These are phyloP conservation scores for Epichloe bromicola DNA, from an alignment of 2,329 filamentous ascomycete species.

Conservation along the genomic window DNA sequence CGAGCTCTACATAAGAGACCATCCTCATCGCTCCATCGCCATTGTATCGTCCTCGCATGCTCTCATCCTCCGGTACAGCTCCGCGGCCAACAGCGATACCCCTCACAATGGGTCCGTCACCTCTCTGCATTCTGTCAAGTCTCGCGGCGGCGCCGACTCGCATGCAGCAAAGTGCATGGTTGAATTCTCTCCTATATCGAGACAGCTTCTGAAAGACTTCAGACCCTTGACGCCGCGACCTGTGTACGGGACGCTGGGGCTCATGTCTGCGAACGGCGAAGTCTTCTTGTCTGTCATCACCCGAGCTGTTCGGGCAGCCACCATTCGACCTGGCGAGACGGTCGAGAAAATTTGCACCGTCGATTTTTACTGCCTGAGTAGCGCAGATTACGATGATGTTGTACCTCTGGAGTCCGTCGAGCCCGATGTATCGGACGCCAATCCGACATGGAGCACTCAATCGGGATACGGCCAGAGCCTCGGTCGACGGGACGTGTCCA, in stretches of 20 bases:
- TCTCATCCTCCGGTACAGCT: conserved; percentile 71
- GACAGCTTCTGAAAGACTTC: conserved; percentile 61
- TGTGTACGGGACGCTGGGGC: conserved; percentile 73
- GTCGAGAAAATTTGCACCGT: conserved; percentile 78
- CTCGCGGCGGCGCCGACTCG: conserved; percentile 30
- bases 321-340: conserved; percentile 73
- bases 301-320: conserved; percentile 64
- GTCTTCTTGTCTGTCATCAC: conserved; percentile 88
- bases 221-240: conserved; percentile 59
- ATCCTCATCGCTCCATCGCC: conserved; percentile 76
- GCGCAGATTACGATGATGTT: conserved; percentile 72
- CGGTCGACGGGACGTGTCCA: conserved; percentile 53
- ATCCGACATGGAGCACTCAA: conserved; percentile 33
- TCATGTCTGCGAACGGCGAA: conserved; percentile 73
- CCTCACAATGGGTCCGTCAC: conserved; percentile 45
- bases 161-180: conserved; percentile 64
- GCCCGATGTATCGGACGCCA: conserved; percentile 32
- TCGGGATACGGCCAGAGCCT: conserved; percentile 27
- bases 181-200: conserved; percentile 58
- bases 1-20: conserved; percentile 73
- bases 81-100: conserved; percentile 43
- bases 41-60: conserved; percentile 68
- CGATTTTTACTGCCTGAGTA: conserved; percentile 87
- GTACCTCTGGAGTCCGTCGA: conserved; percentile 41
- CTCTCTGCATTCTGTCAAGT: conserved; percentile 34